Percentiles rank a stretch among this genome's conserved stretches.
phyloP scores from a whole-genome alignment of 768 basidiomycete species.

The Boletus fagicola region DNA sequence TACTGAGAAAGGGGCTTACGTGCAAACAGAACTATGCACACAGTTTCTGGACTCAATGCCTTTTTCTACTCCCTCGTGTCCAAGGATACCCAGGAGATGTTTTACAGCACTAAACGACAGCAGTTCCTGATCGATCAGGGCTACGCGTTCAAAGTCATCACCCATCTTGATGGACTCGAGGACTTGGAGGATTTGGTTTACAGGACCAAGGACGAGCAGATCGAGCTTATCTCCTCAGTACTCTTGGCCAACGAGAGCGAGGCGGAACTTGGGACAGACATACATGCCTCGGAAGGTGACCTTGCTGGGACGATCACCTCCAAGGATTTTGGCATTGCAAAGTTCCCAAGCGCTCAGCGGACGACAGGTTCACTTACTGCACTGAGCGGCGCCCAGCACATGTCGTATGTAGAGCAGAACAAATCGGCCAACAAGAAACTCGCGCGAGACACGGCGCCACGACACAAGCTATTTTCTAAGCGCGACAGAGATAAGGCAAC shows the following conservation, averaged over 20 bases:
- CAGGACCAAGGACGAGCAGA: constrained; percentile 87
- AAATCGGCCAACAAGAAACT: constrained; percentile 85
- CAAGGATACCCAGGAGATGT: constrained; percentile 99
- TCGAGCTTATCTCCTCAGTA: constrained; percentile 92
- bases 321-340: constrained; percentile 74
- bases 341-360: constrained; percentile 67
- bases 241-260: constrained; percentile 88
- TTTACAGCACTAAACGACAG: constrained; percentile 97
- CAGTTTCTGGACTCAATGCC: no score
- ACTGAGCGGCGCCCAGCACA: constrained; percentile 85
- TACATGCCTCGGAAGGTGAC: constrained; percentile 80
- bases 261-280: constrained; percentile 83
- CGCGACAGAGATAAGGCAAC: constrained; percentile 73
- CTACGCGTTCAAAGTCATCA: constrained; percentile 99
- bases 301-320: constrained; percentile 83
- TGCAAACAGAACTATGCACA: no score
- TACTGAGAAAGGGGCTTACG: no score
- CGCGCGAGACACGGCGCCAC: constrained; percentile 48
- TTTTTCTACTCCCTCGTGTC: no score
- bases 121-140: constrained; percentile 99
- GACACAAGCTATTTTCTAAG: constrained; percentile 81
- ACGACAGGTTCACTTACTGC: constrained; percentile 81
- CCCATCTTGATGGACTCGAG: constrained; percentile 91
- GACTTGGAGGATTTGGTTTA: constrained; percentile 87
- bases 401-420: constrained; percentile 92